These are phyloP conservation scores for Diphasiastrum complanatum DNA, from an alignment of 83 land plant genomes.

Conservation along the genomic window DNA sequence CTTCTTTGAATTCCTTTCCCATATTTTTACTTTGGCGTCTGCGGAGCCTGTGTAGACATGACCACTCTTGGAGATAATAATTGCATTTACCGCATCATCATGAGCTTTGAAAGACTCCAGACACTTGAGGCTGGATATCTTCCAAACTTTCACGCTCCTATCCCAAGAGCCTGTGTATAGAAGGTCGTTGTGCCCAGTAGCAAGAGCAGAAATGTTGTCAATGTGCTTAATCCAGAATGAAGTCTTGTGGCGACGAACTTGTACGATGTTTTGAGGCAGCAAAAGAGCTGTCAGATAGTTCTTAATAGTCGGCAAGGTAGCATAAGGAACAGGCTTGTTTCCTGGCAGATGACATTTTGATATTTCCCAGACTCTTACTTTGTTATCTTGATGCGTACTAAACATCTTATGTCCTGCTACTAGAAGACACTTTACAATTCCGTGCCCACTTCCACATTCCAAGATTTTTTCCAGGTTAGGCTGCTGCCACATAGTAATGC, in stretches of 20 bases:
- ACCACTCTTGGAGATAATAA: background rate
- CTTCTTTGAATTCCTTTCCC: background rate
- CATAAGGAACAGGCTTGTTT: background rate
- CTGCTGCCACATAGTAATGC: background rate
- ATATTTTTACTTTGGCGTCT: conserved; percentile 5
- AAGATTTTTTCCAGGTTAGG: background rate
- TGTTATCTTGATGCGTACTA: conserved; percentile 7
- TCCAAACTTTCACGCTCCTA: conserved; percentile 8
- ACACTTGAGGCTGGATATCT: background rate
- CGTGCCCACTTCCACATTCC: background rate
- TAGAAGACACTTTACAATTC: background rate
- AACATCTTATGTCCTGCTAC: background rate
- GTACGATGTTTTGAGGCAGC: background rate
- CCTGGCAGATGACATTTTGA: background rate
- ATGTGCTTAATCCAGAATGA: conserved; percentile 2
- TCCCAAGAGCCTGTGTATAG: conserved; percentile 10
- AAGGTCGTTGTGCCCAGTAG: background rate
- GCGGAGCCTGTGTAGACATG: conserved; percentile 7
- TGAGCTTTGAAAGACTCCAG: conserved; percentile 5
- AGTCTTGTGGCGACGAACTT: background rate
- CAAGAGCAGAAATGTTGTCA: conserved; percentile 3
- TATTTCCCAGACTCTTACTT: conserved; percentile 6
- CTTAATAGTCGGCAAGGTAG: background rate
- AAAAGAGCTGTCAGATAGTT: background rate
- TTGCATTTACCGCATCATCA: too few species aligned